Conservation (phyloP, 345 rosid species). For the Sapria himalayana region DNA sequence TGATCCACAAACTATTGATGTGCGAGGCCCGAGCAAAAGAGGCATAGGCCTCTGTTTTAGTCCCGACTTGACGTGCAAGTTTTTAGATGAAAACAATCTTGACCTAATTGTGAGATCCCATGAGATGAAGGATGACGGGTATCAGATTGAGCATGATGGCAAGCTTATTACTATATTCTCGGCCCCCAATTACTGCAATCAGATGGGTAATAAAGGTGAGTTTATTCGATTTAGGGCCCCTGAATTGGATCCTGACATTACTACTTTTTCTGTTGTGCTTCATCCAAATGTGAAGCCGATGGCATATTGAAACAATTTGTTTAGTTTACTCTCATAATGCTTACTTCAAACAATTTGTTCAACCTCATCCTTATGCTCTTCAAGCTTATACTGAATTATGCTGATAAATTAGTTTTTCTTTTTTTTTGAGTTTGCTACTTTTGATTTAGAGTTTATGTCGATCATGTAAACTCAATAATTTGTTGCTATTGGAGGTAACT, state of each 20-base stretch:
- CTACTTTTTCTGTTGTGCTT: slow-evolving; percentile 86
- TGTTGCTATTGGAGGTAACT: no score
- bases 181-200: slow-evolving; percentile 97
- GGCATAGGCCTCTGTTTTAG: slow-evolving; percentile 96
- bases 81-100: slow-evolving; percentile 73
- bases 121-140: slow-evolving; percentile 95
- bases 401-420: no score
- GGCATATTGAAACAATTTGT: slow-evolving; percentile 89
- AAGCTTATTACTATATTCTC: slow-evolving; percentile 92
- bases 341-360: no score
- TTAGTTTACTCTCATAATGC: slow-evolving; percentile 44
- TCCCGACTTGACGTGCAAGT: slow-evolving; percentile 66
- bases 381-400: no score
- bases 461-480: no score
- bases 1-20: slow-evolving; percentile 87
- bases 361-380: no score
- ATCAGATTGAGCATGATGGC: slow-evolving; percentile 96
- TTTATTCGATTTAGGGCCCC: slow-evolving; percentile 85
- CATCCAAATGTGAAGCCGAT: slow-evolving; percentile 95
- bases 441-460: no score
- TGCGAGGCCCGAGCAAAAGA: slow-evolving; percentile 95
- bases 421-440: no score
- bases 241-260: slow-evolving; percentile 71
- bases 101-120: slow-evolving; percentile 84
- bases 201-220: slow-evolving; percentile 99